Evolutionary conservation across 208 protist species (phyloP), one percentile per base, ranked within the genome.

Genomic region (Leishmania martiniquensis): DNA sequence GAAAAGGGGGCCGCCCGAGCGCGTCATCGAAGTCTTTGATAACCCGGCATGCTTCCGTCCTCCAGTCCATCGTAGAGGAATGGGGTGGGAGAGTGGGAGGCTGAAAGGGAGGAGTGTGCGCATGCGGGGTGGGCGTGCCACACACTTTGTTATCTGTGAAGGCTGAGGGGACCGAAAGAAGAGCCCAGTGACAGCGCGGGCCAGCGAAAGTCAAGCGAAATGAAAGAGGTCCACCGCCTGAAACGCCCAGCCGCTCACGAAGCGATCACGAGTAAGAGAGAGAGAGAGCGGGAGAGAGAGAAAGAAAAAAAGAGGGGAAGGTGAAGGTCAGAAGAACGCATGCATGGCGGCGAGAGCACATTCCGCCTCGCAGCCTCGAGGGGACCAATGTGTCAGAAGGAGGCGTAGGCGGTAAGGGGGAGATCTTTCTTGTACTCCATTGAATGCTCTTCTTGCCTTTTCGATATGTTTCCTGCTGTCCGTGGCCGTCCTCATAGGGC

Each of bases 1-100:
- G 78, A 72, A 96, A 96, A 17, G 92, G 92, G 0, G 92, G 90
- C 2, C 82, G 83, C 1, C 92, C 92, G 0, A 96, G 76, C 22
- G 83, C 75, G 0, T 47, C 63, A 68, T 96, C 92, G 17, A 95
- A 85, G 13, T 77, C 44, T 22, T 83, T 51, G 54, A 94, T 73
- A 0, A n/a, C 75, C 22, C 22, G 39, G 4, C 47, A 49, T 1
- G 71, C 79, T 7, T 78, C 76, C 32, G 49, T 66, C 29, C 47
- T 47, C 75, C 76, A 76, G n/a, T 85, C 72, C 42, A 59, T 78
- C 77, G 59, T 70, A 39, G n/a, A 52, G 20, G 39, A 12, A 17
- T 37, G 37, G 32, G n/a, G 2, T 15, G 17, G 32, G 60, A 39
- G 20, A 45, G 39, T 1, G 9, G 25, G 12, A 42, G 32, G 17